phyloP scores from a whole-genome alignment of 257 asterid genomes.

The Mentha longifolia region DNA sequence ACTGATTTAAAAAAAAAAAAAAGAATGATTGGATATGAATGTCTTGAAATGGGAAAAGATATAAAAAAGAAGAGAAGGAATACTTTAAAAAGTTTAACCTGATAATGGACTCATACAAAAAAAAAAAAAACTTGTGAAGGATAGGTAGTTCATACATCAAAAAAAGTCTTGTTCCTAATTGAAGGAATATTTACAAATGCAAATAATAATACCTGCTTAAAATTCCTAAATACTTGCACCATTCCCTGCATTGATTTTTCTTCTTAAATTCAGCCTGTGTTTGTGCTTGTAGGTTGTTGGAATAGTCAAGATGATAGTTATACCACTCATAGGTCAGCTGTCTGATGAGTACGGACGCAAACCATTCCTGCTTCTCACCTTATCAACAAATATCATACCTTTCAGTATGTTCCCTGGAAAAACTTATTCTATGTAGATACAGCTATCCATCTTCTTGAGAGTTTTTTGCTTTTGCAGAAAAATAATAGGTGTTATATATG shows the following conservation, averaged over 20 bases:
- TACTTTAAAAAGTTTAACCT: not conserved
- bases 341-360: conserved; percentile 93
- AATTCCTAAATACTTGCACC: not conserved
- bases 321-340: conserved; percentile 90
- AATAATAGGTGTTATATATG: not conserved
- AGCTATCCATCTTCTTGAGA: not conserved
- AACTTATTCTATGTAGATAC: conserved; percentile 13
- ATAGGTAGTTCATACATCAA: not conserved
- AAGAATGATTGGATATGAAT: not conserved
- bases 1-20: no score
- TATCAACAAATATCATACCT: conserved; percentile 79
- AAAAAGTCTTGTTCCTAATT: not conserved
- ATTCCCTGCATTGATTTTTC: not conserved
- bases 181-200: not conserved
- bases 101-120: no score
- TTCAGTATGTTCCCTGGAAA: conserved; percentile 57
- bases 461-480: not conserved
- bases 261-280: conserved; percentile 21
- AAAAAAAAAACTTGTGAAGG: not conserved
- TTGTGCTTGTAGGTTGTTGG: conserved; percentile 69
- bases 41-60: not conserved
- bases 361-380: conserved; percentile 81
- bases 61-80: not conserved
- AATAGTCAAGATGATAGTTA: conserved; percentile 82
- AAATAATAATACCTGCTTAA: not conserved